Base-by-base conservation (phyloP, 441 rosid species). In the Dalechampia spathulata region DNA sequence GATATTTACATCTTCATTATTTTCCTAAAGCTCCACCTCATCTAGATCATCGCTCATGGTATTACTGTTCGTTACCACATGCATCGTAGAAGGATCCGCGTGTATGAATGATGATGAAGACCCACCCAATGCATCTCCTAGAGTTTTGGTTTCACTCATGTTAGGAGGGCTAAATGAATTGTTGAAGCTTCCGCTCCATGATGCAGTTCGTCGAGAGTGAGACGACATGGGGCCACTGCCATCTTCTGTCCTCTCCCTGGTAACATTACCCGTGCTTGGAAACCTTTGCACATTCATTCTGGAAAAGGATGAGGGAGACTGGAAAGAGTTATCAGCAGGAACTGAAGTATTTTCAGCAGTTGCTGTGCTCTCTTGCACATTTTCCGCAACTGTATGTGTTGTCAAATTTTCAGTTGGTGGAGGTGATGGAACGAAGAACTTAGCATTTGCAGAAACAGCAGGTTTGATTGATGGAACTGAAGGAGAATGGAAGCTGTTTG, bases 181-280 rank as follows among this genome's bases (percentile, higher is more conserved):
- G 20, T 55, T 66, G 58, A 75, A 72, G 72, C 77, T 84, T 41
- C 98, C 94, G 58, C 99, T 81, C 99, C 99, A 93, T 22, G 96
- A 93, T 22, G 90, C 93, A 32, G 90, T 71, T 61, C 96, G 80
- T 52, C 95, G 80, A 0, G 96, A 82, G 55, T 72, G 67, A 39
- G 80, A 43, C 48, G 77, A 32, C 21, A 42, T 49, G 40, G 63
- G 52, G 49, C 64, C 75, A 28, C 66, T 72, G 25, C 67, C 65
- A 37, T 64, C 73, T 28, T 25, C 43, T 40, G 43, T 60, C 10
- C 22, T 79, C 21, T 61, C 63, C 54, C 74, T 67, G 22, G 70
- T 37, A 52, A 93, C 75, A 67, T 87, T 83, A 58, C 74, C 90
- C 83, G 79, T 60, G 75, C 97, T 93, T 41, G 95, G 90, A 58